These are phyloP conservation scores for Secale cereale DNA, from an alignment of 176 grass and related monocot genomes.

Conservation along the genomic window DNA sequence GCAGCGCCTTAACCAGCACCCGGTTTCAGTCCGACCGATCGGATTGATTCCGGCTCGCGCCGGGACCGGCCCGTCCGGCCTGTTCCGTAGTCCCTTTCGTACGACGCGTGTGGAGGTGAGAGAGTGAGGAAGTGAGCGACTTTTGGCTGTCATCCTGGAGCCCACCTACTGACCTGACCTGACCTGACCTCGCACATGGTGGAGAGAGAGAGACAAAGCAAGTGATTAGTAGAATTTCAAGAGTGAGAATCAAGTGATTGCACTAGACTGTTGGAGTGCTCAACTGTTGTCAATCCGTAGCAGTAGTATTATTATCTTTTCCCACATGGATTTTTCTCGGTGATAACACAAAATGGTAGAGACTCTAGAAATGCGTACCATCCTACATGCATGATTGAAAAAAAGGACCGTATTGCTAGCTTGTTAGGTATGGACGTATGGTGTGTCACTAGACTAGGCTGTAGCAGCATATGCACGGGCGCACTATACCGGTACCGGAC, in stretches of 20 bases:
- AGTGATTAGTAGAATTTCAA: no score
- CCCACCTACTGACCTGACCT: conserved; percentile 41
- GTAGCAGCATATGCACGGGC: neutral
- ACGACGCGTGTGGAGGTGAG: conserved; percentile 12
- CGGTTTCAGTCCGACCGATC: conserved; percentile 23
- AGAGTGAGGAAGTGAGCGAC: neutral
- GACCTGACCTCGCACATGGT: conserved; percentile 45
- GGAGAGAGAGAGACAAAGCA: neutral
- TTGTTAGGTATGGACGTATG: neutral
- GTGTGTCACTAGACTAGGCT: neutral
- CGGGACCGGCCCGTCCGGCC: neutral
- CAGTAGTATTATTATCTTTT: neutral
- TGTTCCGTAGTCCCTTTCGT: conserved; percentile 42
- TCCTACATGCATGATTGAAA: neutral
- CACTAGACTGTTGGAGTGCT: neutral
- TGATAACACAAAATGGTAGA: no score
- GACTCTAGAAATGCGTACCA: no score
- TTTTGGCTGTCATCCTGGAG: neutral
- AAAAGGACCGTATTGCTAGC: neutral
- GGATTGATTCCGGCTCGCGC: neutral
- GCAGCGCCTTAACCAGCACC: neutral
- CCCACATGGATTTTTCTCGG: neutral
- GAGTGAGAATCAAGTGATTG: neutral
- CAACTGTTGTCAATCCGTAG: neutral
- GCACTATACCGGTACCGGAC: neutral